A percentile compares a stretch with the other conserved stretches of the same genome.
Conservation (phyloP, 352 stramenopile genomes). For the Globisporangium lucens region DNA sequence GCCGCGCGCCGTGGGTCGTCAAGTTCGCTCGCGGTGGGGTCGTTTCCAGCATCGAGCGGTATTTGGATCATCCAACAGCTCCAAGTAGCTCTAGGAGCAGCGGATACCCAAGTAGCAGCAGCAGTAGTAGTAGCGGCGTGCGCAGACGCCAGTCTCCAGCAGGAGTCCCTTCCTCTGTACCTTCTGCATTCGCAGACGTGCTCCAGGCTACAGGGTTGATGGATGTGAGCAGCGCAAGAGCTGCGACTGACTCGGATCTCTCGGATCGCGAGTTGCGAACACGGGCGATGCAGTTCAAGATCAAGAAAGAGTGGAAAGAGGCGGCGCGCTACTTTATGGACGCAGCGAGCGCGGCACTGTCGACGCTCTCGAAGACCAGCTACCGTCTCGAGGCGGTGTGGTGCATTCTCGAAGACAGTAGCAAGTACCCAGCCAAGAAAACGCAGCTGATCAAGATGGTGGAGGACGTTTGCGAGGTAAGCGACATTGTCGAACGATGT, state of each 20-base stretch:
- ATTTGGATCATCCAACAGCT: conserved; percentile 21
- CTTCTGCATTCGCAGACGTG: conserved; percentile 12
- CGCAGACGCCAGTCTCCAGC: conserved; percentile 3
- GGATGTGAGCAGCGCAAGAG: not conserved
- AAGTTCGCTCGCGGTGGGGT: conserved; percentile 47
- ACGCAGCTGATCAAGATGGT: conserved; percentile 42
- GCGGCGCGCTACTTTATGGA: conserved; percentile 50
- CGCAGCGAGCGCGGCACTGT: conserved; percentile 35
- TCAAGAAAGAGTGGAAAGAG: conserved; percentile 67
- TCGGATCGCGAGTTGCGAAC: conserved; percentile 53
- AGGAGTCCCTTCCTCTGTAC: not conserved
- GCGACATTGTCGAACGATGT: not conserved
- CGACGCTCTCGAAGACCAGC: conserved; percentile 38
- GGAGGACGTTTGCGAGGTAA: conserved; percentile 47
- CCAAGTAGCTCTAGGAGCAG: not conserved
- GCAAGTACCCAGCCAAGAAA: conserved; percentile 33
- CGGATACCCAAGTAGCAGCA: not conserved
- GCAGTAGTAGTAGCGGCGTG: not conserved
- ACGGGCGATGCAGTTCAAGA: conserved; percentile 65
- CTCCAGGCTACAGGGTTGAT: conserved; percentile 11
- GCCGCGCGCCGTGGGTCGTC: conserved; percentile 43
- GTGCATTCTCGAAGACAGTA: conserved; percentile 58
- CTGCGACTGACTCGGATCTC: conserved; percentile 20
- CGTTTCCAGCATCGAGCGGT: conserved; percentile 51
- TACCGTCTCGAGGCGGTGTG: conserved; percentile 64